Base-by-base conservation (phyloP, 495 filamentous ascomycete species). In the Tuber melanosporum region DNA sequence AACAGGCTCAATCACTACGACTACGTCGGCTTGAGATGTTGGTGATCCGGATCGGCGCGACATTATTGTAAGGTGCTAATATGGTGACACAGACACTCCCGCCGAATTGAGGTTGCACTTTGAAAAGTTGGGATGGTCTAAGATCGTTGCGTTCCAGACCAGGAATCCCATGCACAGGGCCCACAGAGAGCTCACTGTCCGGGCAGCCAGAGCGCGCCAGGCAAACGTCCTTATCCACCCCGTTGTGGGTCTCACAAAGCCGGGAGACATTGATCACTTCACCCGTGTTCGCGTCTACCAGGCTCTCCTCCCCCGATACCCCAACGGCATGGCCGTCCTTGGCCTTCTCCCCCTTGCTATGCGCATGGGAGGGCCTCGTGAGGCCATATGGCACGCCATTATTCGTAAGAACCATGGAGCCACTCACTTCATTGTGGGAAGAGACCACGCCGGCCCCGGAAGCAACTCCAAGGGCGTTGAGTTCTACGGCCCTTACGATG, bases 321-420 rank as follows among this genome's bases (percentile, higher is more conserved):
- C 95, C 84, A 99, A 98, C 85, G 95, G 95, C 80, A 99, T 99
- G 95, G 95, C 95, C 76, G 94, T 97, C 66, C 92, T 99, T 78
- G 95, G 94, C 87, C 92, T 99, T 52, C 89, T 99, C 6, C 94
- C 94, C 70, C 88, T 99, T 73, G 95, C 95, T 78, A 99, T 99
- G 95, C 92, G 95, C 83, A 99, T 99, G 95, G 95, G 94, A 81
- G 95, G 95, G 81, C 95, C 95, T 72, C 92, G 95, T 80, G 95
- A 99, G 88, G 95, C 95, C 79, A 94, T 99, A 87, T 99, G 95
- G 95, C 95, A 99, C 88, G 95, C 95, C 79, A 98, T 99, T 83
- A 99, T 99, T 89, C 94, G 95, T 82, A 99, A 98, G 90, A 99
- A 99, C 86, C 94, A 97, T 87, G 95, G 95, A 79, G 94, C 95